Conservation (phyloP, 2,329 filamentous ascomycete genomes). For the Tolypocladium tundrense region DNA sequence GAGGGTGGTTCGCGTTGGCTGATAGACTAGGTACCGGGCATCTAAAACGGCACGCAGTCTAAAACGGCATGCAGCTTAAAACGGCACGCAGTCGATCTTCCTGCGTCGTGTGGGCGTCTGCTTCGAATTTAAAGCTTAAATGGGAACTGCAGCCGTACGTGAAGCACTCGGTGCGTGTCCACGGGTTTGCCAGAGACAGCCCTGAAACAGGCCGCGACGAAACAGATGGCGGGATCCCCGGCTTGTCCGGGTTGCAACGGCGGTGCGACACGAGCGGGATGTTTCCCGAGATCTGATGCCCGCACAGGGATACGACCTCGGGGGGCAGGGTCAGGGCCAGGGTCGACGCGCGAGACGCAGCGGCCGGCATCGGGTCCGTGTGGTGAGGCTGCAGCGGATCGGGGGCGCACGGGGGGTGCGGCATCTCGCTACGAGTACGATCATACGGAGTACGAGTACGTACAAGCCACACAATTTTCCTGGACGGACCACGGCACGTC, state of each 20-base stretch:
- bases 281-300: background rate
- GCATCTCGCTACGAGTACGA: background rate
- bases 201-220: background rate
- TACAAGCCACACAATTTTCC: background rate
- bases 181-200: background rate
- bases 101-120: background rate
- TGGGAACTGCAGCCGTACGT: background rate
- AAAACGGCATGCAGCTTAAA: background rate
- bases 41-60: background rate
- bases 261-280: background rate
- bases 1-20: background rate
- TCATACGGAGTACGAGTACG: no score
- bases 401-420: no score
- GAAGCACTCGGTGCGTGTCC: background rate
- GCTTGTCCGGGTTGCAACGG: background rate
- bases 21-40: background rate
- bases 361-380: background rate
- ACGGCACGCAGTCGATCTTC: background rate
- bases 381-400: background rate
- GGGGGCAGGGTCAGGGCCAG: background rate
- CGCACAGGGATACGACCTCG: no score
- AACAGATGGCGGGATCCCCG: background rate
- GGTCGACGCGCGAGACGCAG: background rate
- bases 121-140: background rate
- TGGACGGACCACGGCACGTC: background rate